Evolutionary conservation across 2,329 filamentous ascomycete genomes (phyloP).

Genomic region (Aspergillus caelatus): DNA sequence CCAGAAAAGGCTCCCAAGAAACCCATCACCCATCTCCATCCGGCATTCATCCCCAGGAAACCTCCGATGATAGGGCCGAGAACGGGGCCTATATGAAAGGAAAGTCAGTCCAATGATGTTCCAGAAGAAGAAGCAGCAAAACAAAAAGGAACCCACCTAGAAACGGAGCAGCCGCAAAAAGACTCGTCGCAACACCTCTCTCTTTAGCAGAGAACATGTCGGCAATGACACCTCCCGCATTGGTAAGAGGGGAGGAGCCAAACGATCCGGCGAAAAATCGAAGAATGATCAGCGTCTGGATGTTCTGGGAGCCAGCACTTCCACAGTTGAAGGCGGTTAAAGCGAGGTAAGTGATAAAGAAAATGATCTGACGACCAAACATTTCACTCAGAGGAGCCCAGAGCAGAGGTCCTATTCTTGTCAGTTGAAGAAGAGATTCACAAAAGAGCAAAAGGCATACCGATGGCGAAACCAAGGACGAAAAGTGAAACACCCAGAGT

Average conservation of each 20-base stretch:
- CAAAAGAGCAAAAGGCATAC: conserved; percentile 12
- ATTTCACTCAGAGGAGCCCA: conserved; percentile 47
- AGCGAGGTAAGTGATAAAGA: conserved; percentile 35
- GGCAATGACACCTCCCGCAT: conserved; percentile 64
- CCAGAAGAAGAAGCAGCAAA: neutral
- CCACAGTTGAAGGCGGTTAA: conserved; percentile 66
- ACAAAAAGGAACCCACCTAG: conserved; percentile 44
- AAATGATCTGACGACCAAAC: conserved; percentile 41
- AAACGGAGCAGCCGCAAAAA: conserved; percentile 70
- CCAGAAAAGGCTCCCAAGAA: conserved; percentile 66
- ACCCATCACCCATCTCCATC: conserved; percentile 72
- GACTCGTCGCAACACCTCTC: conserved; percentile 60
- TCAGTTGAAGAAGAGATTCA: neutral
- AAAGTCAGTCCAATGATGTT: neutral
- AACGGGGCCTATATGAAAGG: conserved; percentile 48
- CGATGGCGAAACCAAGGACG: conserved; percentile 50
- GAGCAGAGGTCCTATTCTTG: conserved; percentile 41
- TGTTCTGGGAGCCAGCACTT: conserved; percentile 59
- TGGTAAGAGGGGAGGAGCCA: conserved; percentile 64
- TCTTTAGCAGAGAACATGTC: conserved; percentile 61
- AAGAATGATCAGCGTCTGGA: conserved; percentile 64
- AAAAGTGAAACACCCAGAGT: conserved; percentile 50
- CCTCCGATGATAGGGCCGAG: conserved; percentile 69
- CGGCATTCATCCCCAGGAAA: conserved; percentile 65
- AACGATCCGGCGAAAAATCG: conserved; percentile 69